A percentile compares a stretch with the other conserved stretches of the same genome.
Evolutionary conservation across 2,329 filamentous ascomycete species (phyloP).

Genomic region (Aureobasidium subglaciale): DNA sequence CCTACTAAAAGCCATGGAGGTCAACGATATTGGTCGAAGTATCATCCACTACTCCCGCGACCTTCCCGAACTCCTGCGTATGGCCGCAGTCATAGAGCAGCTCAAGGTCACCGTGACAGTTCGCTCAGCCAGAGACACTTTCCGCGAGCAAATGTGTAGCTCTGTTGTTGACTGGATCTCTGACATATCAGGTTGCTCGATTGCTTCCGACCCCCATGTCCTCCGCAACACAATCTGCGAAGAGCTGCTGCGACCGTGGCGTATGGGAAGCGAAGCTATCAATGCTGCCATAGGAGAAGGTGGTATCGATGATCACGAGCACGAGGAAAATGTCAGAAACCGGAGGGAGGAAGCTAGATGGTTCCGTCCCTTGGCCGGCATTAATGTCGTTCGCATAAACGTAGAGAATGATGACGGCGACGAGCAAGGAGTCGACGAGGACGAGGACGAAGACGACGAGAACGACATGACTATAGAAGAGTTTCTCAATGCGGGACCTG

Average conservation of each 20-base stretch:
- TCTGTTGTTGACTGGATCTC: conserved; percentile 93
- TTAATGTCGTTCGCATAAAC: conserved; percentile 24
- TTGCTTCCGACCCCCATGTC: conserved; percentile 71
- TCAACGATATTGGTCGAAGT: conserved; percentile 79
- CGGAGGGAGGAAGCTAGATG: conserved; percentile 35
- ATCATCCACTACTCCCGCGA: conserved; percentile 71
- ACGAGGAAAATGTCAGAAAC: conserved; percentile 43
- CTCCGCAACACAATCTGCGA: conserved; percentile 80
- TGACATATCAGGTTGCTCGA: conserved; percentile 84
- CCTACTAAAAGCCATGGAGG: conserved; percentile 71
- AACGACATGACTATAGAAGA: conserved; percentile 23
- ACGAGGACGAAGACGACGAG: conserved; percentile 33
- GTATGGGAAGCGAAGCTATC: conserved; percentile 71
- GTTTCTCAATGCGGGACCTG: conserved; percentile 32
- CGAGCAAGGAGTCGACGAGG: conserved; percentile 41
- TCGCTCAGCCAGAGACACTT: conserved; percentile 86
- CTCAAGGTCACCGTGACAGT: conserved; percentile 96
- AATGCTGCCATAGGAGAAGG: conserved; percentile 71
- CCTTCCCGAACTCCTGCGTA: conserved; percentile 63
- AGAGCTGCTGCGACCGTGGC: conserved; percentile 83
- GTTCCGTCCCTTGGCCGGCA: conserved; percentile 24
- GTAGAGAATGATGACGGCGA: conserved; percentile 38
- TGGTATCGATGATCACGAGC: conserved; percentile 75
- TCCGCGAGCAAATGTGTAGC: conserved; percentile 97
- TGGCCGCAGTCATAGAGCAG: conserved; percentile 82